Evolutionary conservation across 345 rosid genomes (phyloP).

Genomic region (Pseudoturritis turrita): DNA sequence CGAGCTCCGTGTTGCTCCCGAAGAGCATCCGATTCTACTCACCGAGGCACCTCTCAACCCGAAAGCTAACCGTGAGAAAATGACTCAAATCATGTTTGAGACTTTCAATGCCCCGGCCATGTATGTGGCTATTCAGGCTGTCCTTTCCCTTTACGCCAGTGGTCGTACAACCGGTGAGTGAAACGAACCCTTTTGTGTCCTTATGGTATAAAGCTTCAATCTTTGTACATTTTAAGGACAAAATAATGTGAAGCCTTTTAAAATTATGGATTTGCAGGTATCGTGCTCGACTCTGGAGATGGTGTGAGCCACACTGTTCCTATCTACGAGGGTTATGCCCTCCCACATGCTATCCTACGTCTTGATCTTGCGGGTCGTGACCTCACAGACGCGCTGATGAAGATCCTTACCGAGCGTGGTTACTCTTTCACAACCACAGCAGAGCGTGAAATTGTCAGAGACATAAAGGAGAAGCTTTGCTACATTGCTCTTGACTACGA

Average conservation of each 20-base stretch:
- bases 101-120: slow-evolving; percentile 89
- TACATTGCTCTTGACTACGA: slow-evolving; percentile 91
- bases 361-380: slow-evolving; percentile 92
- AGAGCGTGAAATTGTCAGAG: slow-evolving; percentile 95
- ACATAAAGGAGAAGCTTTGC: slow-evolving; percentile 89
- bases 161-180: slow-evolving; percentile 93
- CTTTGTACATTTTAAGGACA: not conserved
- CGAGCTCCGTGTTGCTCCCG: slow-evolving; percentile 95
- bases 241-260: not conserved
- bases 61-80: slow-evolving; percentile 97
- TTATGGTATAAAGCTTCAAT: not conserved
- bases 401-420: slow-evolving; percentile 91
- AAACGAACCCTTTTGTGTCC: not conserved
- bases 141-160: slow-evolving; percentile 89
- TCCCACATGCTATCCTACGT: slow-evolving; percentile 88
- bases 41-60: slow-evolving; percentile 96
- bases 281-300: slow-evolving; percentile 91
- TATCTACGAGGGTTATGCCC: slow-evolving; percentile 84
- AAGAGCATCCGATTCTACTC: slow-evolving; percentile 70
- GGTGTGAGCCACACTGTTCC: slow-evolving; percentile 96
- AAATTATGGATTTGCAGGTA: slow-evolving; percentile 43
- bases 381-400: slow-evolving; percentile 82
- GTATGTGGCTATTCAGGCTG: slow-evolving; percentile 97
- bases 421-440: slow-evolving; percentile 96
- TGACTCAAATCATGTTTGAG: slow-evolving; percentile 97